phyloP scores from a whole-genome alignment of 2,329 filamentous ascomycete species.

The Cercospora citrullina region DNA sequence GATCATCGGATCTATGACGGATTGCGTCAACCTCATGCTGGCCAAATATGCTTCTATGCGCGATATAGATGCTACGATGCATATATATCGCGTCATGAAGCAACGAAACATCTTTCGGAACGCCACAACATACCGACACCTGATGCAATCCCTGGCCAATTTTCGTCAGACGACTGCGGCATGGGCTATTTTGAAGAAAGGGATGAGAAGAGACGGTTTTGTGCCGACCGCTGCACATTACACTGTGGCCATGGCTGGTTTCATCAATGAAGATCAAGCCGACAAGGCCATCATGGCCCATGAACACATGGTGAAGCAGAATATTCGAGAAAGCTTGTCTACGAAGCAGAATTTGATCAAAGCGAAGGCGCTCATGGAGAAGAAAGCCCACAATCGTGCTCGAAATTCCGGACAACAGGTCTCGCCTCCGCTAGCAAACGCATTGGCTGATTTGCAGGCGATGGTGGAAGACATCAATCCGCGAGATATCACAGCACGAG shows the following conservation, averaged over 20 bases:
- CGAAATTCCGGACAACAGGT: background rate
- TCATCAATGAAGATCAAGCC: slow-evolving; percentile 42
- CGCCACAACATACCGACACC: slow-evolving; percentile 59
- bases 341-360: slow-evolving; percentile 5
- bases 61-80: slow-evolving; percentile 56
- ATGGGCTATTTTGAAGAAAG: slow-evolving; percentile 53
- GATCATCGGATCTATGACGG: slow-evolving; percentile 56
- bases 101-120: slow-evolving; percentile 53
- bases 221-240: slow-evolving; percentile 53
- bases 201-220: slow-evolving; percentile 52
- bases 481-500: slow-evolving; percentile 1
- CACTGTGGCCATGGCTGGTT: slow-evolving; percentile 55
- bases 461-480: background rate
- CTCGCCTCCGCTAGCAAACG: background rate
- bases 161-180: slow-evolving; percentile 57
- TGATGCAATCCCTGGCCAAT: slow-evolving; percentile 60
- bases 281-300: slow-evolving; percentile 55
- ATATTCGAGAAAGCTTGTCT: slow-evolving; percentile 42
- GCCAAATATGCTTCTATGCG: slow-evolving; percentile 66
- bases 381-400: background rate
- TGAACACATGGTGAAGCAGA: slow-evolving; percentile 43
- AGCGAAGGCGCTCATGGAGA: slow-evolving; percentile 11
- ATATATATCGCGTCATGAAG: slow-evolving; percentile 58
- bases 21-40: slow-evolving; percentile 78
- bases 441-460: background rate